A percentile compares a stretch with the other conserved stretches of the same genome.
Conservation (phyloP, 495 filamentous ascomycete species). For the Copromyces sp. region DNA sequence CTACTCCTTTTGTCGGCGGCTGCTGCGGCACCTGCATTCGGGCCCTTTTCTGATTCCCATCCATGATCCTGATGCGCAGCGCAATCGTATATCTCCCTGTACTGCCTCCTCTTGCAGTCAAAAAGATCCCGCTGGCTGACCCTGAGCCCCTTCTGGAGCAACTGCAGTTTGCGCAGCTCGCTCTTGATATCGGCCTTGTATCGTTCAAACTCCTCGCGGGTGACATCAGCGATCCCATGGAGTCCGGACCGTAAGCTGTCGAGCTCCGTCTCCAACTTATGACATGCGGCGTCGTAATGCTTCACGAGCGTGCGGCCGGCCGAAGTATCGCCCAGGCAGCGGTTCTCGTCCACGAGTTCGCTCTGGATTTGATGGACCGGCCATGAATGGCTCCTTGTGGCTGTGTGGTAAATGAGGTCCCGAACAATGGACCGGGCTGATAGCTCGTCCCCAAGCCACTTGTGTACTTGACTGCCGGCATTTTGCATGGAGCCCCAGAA, state of each 20-base stretch:
- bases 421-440: neutral
- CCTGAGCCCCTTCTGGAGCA: neutral
- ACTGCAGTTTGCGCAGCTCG: too few species aligned
- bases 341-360: conserved; percentile 24
- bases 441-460: neutral
- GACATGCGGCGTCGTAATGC: neutral
- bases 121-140: neutral
- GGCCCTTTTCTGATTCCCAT: neutral
- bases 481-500: neutral
- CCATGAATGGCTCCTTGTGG: neutral
- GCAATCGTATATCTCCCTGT: neutral
- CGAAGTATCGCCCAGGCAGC: conserved; percentile 21
- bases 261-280: neutral
- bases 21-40: too few species aligned
- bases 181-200: too few species aligned
- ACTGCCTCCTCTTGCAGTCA: neutral
- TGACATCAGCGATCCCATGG: neutral
- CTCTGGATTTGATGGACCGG: conserved; percentile 25
- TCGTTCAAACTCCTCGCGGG: neutral
- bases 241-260: neutral
- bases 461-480: neutral
- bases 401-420: neutral
- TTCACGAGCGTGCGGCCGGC: conserved; percentile 11
- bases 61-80: too few species aligned
- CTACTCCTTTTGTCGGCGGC: too few species aligned